A percentile compares a stretch with the other conserved stretches of the same genome.
These are phyloP conservation scores for Ilex paraguariensis DNA, from an alignment of 305 asterid species.

Conservation along the genomic window DNA sequence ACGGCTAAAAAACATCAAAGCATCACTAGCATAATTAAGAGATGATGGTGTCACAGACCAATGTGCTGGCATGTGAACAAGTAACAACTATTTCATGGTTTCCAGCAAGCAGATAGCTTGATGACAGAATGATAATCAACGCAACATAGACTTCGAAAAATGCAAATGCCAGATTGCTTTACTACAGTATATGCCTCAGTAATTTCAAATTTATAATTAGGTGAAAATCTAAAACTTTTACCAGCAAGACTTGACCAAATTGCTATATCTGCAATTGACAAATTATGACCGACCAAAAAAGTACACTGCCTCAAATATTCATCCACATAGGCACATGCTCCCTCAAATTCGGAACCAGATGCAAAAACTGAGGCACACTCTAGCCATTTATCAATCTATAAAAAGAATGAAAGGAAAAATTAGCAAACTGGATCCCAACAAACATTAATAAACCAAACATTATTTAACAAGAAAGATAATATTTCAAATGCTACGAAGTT, in stretches of 20 bases:
- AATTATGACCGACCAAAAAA: conserved; percentile 53
- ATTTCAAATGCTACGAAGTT: too few relatives aligned
- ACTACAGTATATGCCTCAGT: too few relatives aligned
- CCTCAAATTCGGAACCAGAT: conserved; percentile 84
- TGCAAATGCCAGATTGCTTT: too few relatives aligned
- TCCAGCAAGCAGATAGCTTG: background rate
- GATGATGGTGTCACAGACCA: too few relatives aligned
- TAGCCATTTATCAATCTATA: conserved; percentile 83
- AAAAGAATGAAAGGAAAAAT: conserved; percentile 1
- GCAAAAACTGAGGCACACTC: conserved; percentile 65
- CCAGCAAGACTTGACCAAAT: conserved; percentile 91
- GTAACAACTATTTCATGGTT: too few relatives aligned
- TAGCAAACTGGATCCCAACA: background rate
- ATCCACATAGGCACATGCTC: conserved; percentile 71
- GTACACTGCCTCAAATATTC: conserved; percentile 52
- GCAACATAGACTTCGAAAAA: background rate
- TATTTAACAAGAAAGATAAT: too few relatives aligned
- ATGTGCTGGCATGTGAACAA: too few relatives aligned
- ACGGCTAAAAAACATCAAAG: too few relatives aligned
- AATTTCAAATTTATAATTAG: background rate
- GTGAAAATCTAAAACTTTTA: conserved; percentile 6
- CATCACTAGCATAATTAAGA: too few relatives aligned
- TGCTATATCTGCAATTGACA: conserved; percentile 81
- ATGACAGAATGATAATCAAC: background rate
- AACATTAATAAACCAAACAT: background rate